phyloP scores from a whole-genome alignment of 495 filamentous ascomycete genomes.

The Echria macrotheca region DNA sequence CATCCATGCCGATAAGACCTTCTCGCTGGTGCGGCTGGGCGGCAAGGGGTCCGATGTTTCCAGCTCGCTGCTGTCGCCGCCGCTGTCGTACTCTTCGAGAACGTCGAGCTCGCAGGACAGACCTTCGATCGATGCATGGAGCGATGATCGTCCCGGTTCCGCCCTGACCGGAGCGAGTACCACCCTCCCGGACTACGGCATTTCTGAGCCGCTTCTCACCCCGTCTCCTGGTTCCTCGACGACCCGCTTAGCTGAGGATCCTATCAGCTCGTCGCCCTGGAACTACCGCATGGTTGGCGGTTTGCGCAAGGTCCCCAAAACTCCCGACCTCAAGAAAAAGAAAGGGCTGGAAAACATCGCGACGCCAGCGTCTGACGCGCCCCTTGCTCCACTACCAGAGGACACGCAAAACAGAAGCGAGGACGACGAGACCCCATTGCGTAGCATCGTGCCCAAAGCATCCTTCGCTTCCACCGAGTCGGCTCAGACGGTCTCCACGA shows the following conservation, averaged over 20 bases:
- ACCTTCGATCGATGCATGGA: conserved; percentile 42
- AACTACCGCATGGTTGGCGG: conserved; percentile 52
- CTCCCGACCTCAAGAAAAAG: conserved; percentile 44
- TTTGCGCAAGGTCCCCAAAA: conserved; percentile 48
- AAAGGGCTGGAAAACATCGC: conserved; percentile 23
- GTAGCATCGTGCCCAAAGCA: conserved; percentile 29
- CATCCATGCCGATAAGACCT: conserved; percentile 45
- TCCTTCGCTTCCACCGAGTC: conserved; percentile 40
- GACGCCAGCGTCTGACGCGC: conserved; percentile 22
- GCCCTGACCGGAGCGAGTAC: conserved; percentile 32
- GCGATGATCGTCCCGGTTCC: conserved; percentile 41
- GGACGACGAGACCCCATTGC: conserved; percentile 20
- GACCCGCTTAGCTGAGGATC: conserved; percentile 39
- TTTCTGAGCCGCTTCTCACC: conserved; percentile 27
- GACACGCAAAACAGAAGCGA: conserved; percentile 19
- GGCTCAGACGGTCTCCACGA: conserved; percentile 35
- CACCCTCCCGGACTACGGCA: conserved; percentile 36
- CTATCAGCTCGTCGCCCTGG: conserved; percentile 39
- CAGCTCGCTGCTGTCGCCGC: conserved; percentile 26
- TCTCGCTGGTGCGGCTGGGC: conserved; percentile 34
- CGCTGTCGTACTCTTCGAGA: conserved; percentile 30
- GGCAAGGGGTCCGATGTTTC: conserved; percentile 17
- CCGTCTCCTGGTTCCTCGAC: conserved; percentile 28
- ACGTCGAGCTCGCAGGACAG: conserved; percentile 40
- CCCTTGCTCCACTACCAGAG: conserved; percentile 40